Evolutionary conservation across 2,329 filamentous ascomycete species (phyloP), one percentile per base, ranked within the genome.

Genomic region (Podosphaera aphanis): DNA sequence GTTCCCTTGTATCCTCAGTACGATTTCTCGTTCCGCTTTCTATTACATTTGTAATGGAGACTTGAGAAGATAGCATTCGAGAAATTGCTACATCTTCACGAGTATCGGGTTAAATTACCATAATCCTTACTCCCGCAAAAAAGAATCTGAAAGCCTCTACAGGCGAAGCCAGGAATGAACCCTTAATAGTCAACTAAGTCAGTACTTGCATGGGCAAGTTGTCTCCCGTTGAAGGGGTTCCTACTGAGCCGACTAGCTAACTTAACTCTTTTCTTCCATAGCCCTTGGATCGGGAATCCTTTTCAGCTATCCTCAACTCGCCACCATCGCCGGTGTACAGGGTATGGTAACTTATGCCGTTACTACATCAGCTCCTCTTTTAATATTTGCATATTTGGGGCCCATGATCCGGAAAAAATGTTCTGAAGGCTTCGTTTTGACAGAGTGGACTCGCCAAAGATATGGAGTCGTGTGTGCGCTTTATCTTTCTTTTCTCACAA

Each of bases 121-220:
- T 42, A 53, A 62, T 71, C 76, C 70, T 68, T 75, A 67, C 73
- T 69, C 61, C 33, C 20, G 29, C 23, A 31, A 50, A 44, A 44
- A 45, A 53, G 55, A 52, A 57, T 55, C 42, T 50, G 41, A 48
- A 49, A 25, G 50, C 39, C 44, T 52, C 51, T 47, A 27, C 37
- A 53, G 58, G 73, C 66, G 73, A 85, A 74, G 83, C 83, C 88
- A 83, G 90, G 83, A 88, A 79, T 77, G 79, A 75, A 90, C 83
- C 82, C 83, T 86, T 69, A 80, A 66, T 77, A 88, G 82, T 88
- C 82, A 83, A 90, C 83, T 83, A 90, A 90, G 83, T 83, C 88
- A 90, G 88, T 85, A 79, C 83, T 90, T 90, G 83, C 83, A 83
- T 88, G 83, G 78, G 83, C 81, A 88, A 86, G 71, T 83, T 88